Percentiles rank a stretch among this genome's conserved stretches.
These are phyloP conservation scores for Quercus glauca DNA, from an alignment of 306 rosid genomes.

Conservation along the genomic window DNA sequence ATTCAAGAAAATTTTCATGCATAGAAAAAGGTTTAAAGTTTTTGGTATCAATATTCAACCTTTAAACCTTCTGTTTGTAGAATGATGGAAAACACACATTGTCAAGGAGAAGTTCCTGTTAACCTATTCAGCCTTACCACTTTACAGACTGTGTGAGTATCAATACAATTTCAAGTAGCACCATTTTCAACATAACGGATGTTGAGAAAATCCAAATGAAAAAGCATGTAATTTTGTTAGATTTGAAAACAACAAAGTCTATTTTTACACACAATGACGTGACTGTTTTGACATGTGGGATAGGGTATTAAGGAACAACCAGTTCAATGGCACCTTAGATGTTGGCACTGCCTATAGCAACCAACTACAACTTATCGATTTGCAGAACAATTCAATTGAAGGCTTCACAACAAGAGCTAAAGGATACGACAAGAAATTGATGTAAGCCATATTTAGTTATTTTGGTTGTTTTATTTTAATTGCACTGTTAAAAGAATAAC, in stretches of 20 bases:
- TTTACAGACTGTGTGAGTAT: conserved; percentile 36
- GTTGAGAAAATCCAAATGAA: not conserved
- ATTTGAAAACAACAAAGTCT: not conserved
- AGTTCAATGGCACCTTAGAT: too few relatives aligned
- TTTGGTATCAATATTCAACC: too few relatives aligned
- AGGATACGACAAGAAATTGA: conserved; percentile 7
- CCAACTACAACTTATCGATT: too few relatives aligned
- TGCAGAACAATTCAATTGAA: too few relatives aligned
- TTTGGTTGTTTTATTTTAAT: not conserved
- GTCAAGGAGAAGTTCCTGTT: too few relatives aligned
- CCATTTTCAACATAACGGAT: not conserved
- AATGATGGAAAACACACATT: too few relatives aligned
- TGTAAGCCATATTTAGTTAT: conserved; percentile 12
- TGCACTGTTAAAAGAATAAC: not conserved
- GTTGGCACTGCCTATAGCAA: too few relatives aligned
- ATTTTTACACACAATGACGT: not conserved
- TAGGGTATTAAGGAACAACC: too few relatives aligned
- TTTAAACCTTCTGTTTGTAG: not conserved
- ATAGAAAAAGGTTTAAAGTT: too few relatives aligned
- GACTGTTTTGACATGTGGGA: too few relatives aligned
- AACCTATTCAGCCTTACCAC: conserved; percentile 17
- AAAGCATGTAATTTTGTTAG: not conserved
- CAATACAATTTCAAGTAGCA: not conserved
- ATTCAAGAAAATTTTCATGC: too few relatives aligned
- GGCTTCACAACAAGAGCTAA: not conserved